phyloP scores from a whole-genome alignment of 768 basidiomycete genomes.

The Macrocybe gigantea region DNA sequence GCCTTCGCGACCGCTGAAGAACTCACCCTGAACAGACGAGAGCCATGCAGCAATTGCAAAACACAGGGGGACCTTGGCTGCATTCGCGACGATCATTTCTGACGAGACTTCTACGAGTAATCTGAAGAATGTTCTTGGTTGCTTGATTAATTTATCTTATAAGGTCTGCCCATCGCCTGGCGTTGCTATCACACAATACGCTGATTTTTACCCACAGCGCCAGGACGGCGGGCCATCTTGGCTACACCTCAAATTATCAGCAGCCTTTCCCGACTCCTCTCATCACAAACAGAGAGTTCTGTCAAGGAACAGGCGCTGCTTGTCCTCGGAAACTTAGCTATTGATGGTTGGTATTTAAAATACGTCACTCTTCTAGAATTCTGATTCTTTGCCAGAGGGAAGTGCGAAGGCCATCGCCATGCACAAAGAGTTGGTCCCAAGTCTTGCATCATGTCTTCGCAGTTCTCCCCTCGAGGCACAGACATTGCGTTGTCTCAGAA shows the following conservation, averaged over 20 bases:
- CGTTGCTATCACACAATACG: background rate
- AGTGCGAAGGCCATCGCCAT: slow-evolving; percentile 5
- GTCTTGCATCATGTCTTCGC: slow-evolving; percentile 8
- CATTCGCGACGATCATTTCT: slow-evolving; percentile 6
- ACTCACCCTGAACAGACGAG: background rate
- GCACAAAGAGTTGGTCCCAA: slow-evolving; percentile 4
- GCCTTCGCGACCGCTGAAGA: background rate
- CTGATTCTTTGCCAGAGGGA: slow-evolving; percentile 1
- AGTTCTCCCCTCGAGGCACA: slow-evolving; percentile 8
- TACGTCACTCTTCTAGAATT: background rate
- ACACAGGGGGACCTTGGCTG: slow-evolving; percentile 1
- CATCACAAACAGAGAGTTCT: slow-evolving; percentile 4
- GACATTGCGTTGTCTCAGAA: slow-evolving; percentile 11
- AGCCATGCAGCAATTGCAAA: slow-evolving; percentile 6
- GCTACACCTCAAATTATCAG: slow-evolving; percentile 1
- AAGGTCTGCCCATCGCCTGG: slow-evolving; percentile 3
- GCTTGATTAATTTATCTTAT: slow-evolving; percentile 11
- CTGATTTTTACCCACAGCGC: slow-evolving; percentile 2
- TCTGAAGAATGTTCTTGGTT: slow-evolving; percentile 10
- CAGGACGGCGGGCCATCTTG: slow-evolving; percentile 9
- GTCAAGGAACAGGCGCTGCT: slow-evolving; percentile 10
- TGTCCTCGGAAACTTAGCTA: slow-evolving; percentile 11
- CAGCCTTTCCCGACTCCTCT: slow-evolving; percentile 5
- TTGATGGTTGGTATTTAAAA: slow-evolving; percentile 6
- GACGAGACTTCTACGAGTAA: slow-evolving; percentile 2